Evolutionary conservation across 768 basidiomycete species (phyloP), one percentile per base, ranked within the genome.

Genomic region (Ramaria sp.): DNA sequence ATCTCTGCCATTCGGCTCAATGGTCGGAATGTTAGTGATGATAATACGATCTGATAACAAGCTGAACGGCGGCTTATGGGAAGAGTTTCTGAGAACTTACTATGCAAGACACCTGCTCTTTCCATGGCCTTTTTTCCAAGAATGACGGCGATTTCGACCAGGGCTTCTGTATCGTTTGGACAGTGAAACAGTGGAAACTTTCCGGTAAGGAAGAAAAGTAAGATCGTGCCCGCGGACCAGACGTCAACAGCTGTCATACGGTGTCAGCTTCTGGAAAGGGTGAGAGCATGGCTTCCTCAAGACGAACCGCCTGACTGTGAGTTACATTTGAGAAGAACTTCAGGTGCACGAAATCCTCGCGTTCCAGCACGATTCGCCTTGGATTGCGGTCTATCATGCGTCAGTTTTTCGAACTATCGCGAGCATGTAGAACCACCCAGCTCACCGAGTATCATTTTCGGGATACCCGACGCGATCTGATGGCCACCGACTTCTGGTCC

Each of bases 291-390:
- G 38, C 49, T 38, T 51, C 13, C 20, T 20, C 7, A 58, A 57
- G 31, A 71, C 82, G 60, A 62, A 94, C 95, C 91, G 60, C 91
- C 91, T 9, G 84, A 85, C 70, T 99, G 96, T 63, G 91, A 87
- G 3, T 82, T 82, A 63, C 96, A 99, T 69, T 98, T 99, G 41
- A 99, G 68, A 38, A 99, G 70, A 2, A 99, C 95, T 64, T 99
- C 96, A 0, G 96, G 96, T 1, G 96, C 93, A 57, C 96, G 82
- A 68, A 99, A 99, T 0, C 96, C 96, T 64, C 96, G 74, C 12
- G 96, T 99, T 3, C 96, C 96, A 1, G 96, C 96, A 49, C 96
- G 82, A 66, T 97, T 98, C 2, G 96, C 93, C 68, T 94, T 94
- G 53, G 90, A 87, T 39, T 77, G 74, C 1, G 90, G 88, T 62